Percentiles rank a stretch among this genome's conserved stretches.
Conservation (phyloP, 495 filamentous ascomycete genomes). For the Pseudomonodictys pantanalensis region DNA sequence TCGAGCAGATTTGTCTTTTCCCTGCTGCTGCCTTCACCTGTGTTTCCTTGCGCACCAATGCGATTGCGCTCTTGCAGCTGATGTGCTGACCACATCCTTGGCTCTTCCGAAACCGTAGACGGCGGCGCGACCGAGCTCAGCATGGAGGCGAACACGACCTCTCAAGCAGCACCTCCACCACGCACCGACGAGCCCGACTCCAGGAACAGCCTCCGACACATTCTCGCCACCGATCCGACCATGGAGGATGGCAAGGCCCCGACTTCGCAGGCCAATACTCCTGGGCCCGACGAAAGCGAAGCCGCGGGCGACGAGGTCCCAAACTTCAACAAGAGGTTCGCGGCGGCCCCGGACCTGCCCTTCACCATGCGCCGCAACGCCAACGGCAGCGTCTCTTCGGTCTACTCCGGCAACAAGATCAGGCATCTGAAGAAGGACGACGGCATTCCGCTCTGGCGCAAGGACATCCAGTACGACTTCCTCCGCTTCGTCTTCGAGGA, state of each 20-base stretch:
- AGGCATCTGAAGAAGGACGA: constrained; percentile 96
- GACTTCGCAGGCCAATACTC: constrained; percentile 17
- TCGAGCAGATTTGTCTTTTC: neutral
- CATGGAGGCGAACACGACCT: constrained; percentile 32
- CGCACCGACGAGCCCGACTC: constrained; percentile 31
- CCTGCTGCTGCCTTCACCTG: neutral
- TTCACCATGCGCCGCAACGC: constrained; percentile 63
- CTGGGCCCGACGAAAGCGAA: constrained; percentile 23
- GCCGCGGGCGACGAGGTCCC: constrained; percentile 26
- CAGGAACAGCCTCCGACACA: constrained; percentile 34
- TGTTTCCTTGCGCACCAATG: neutral
- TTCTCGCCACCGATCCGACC: constrained; percentile 36
- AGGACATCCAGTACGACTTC: constrained; percentile 97
- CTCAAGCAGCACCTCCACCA: constrained; percentile 13
- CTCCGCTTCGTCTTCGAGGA: constrained; percentile 88
- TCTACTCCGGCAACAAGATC: constrained; percentile 89
- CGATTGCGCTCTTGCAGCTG: neutral
- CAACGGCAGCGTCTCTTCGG: constrained; percentile 63
- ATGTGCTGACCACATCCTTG: neutral
- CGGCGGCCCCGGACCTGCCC: constrained; percentile 53
- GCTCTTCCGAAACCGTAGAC: constrained; percentile 20
- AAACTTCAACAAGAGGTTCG: constrained; percentile 44
- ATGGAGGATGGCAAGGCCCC: constrained; percentile 24
- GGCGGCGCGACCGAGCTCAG: constrained; percentile 20
- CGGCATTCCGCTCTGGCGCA: constrained; percentile 92